phyloP scores from a whole-genome alignment of 192 early-diverging fungal species.

The Coemansia sp. region DNA sequence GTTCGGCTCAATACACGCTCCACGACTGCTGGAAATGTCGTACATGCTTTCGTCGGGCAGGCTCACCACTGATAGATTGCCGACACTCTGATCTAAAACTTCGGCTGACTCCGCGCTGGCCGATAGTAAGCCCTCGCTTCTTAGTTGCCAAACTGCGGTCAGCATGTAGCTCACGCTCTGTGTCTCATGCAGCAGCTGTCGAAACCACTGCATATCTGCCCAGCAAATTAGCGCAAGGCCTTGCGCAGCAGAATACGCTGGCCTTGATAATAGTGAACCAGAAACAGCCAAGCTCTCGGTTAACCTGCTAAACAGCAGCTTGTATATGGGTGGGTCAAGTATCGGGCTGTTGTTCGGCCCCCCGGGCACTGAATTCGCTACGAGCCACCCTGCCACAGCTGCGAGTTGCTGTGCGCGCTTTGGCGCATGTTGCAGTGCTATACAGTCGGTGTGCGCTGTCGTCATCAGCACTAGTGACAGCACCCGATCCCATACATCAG shows the following conservation, averaged over 20 bases:
- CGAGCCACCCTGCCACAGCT: constrained; percentile 25
- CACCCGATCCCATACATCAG: constrained; percentile 27
- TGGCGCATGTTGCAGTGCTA: background rate
- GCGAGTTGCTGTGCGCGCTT: background rate
- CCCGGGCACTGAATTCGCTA: constrained; percentile 15
- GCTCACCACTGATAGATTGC: constrained; percentile 36
- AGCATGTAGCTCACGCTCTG: constrained; percentile 23
- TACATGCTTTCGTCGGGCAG: constrained; percentile 40
- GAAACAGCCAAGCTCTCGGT: background rate
- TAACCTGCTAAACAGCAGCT: constrained; percentile 27
- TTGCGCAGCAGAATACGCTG: constrained; percentile 19
- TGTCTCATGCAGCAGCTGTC: constrained; percentile 33
- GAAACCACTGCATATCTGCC: constrained; percentile 16
- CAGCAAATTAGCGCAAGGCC: constrained; percentile 23
- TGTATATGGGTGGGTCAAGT: constrained; percentile 20
- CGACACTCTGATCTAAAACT: constrained; percentile 26
- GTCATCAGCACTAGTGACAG: constrained; percentile 5
- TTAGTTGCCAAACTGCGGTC: constrained; percentile 1
- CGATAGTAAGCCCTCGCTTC: background rate
- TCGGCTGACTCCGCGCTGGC: constrained; percentile 3
- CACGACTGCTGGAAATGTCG: constrained; percentile 12
- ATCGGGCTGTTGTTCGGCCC: constrained; percentile 2
- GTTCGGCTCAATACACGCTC: background rate
- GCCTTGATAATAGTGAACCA: background rate
- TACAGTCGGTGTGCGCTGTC: background rate